Evolutionary conservation across 2,329 filamentous ascomycete genomes (phyloP).

Genomic region (Nectriaceae sp.): DNA sequence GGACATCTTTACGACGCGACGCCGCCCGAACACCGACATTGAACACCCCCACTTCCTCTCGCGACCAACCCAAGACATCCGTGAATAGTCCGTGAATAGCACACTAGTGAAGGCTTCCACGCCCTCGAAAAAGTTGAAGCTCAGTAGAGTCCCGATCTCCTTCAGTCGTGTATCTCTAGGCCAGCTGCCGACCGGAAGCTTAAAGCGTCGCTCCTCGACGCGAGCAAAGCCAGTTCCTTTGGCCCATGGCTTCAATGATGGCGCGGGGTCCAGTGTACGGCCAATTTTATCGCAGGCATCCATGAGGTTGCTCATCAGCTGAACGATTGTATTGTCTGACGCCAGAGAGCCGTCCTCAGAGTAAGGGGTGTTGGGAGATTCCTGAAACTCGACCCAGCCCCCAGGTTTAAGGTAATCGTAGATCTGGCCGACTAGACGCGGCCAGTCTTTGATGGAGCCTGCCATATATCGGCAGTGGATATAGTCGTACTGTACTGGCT

Average conservation of each 20-base stretch:
- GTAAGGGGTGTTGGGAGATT: neutral
- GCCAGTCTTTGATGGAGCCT: neutral
- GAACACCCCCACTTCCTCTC: neutral
- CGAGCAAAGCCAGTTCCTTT: neutral
- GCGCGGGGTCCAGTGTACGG: neutral
- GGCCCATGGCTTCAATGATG: neutral
- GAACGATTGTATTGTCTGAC: neutral
- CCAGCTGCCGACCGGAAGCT: neutral
- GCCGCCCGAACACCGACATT: neutral
- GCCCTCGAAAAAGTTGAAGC: neutral
- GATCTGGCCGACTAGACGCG: neutral
- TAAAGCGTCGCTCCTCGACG: neutral
- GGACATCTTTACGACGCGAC: too few relatives aligned
- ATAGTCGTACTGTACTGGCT: neutral
- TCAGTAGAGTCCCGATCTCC: neutral
- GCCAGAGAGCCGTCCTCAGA: neutral
- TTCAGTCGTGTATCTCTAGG: neutral
- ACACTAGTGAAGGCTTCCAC: neutral
- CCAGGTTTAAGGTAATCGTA: neutral
- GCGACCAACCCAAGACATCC: neutral
- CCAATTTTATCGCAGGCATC: neutral
- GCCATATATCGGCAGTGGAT: neutral
- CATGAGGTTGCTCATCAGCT: neutral
- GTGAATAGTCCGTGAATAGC: neutral
- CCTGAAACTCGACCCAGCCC: neutral